Conservation (phyloP, 2,329 filamentous ascomycete species). For the Curvularia eragrostidis region DNA sequence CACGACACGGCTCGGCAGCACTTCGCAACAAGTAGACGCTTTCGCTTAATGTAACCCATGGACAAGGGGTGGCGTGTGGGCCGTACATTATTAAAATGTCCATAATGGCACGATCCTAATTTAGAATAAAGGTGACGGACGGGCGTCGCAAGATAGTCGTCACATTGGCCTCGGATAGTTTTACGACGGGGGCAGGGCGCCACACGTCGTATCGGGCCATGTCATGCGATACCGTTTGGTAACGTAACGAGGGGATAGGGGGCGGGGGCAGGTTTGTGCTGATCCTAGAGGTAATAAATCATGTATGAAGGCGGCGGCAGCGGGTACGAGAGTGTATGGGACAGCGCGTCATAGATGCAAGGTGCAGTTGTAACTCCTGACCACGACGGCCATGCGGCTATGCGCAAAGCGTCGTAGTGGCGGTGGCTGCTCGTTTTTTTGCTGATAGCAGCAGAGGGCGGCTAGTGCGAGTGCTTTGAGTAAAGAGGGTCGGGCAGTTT, state of each 20-base stretch:
- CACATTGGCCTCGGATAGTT: not conserved
- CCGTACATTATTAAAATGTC: slow-evolving; percentile 14
- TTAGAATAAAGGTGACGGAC: slow-evolving; percentile 17
- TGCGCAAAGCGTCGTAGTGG: slow-evolving; percentile 22
- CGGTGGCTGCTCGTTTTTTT: too few relatives aligned
- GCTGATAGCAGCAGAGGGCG: slow-evolving; percentile 24
- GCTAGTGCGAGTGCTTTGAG: slow-evolving; percentile 22
- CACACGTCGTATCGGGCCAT: not conserved
- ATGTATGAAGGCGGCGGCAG: not conserved
- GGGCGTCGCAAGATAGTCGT: not conserved
- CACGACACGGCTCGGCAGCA: slow-evolving; percentile 19
- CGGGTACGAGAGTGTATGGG: slow-evolving; percentile 7
- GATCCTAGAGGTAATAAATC: not conserved
- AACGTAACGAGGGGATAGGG: not conserved
- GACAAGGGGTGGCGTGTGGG: slow-evolving; percentile 12
- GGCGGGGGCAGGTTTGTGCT: not conserved
- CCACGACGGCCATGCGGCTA: slow-evolving; percentile 8
- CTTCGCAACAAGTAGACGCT: slow-evolving; percentile 14
- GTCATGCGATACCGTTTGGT: not conserved
- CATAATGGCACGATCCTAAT: slow-evolving; percentile 25
- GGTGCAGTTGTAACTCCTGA: slow-evolving; percentile 20
- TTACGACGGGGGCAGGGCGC: not conserved
- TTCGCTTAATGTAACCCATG: slow-evolving; percentile 17
- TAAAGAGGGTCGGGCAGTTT: slow-evolving; percentile 29
- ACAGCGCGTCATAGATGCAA: slow-evolving; percentile 35